A percentile compares a stretch with the other conserved stretches of the same genome.
phyloP scores from a whole-genome alignment of 257 asterid genomes.

The Pogostemon cablin region DNA sequence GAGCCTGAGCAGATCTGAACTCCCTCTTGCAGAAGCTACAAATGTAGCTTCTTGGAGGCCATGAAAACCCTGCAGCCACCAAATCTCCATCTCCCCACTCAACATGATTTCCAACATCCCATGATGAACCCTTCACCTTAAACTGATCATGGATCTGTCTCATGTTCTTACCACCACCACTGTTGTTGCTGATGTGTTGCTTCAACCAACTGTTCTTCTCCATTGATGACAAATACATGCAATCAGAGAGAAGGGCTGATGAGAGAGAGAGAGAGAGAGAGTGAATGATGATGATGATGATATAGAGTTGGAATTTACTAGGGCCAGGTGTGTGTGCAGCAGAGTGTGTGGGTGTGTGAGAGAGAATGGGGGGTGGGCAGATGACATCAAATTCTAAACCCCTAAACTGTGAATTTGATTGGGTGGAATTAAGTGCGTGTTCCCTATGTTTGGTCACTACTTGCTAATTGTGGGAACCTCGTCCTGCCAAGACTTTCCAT shows the following conservation, averaged over 20 bases:
- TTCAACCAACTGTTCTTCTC: conserved; percentile 31
- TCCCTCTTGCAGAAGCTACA: conserved; percentile 92
- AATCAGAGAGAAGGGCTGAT: neutral
- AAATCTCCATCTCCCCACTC: conserved; percentile 41
- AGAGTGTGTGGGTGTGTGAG: conserved; percentile 29
- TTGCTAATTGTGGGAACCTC: conserved; percentile 54
- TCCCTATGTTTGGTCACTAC: conserved; percentile 62
- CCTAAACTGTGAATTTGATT: conserved; percentile 41
- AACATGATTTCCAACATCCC: conserved; percentile 21
- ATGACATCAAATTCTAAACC: conserved; percentile 44
- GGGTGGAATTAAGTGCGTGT: conserved; percentile 61
- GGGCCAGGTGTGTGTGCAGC: neutral
- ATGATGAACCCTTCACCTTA: conserved; percentile 44
- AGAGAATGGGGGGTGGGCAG: conserved; percentile 22
- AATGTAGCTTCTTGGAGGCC: conserved; percentile 88
- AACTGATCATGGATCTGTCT: conserved; percentile 37
- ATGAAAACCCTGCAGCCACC: conserved; percentile 57
- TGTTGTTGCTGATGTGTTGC: conserved; percentile 25
- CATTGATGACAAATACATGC: conserved; percentile 25
- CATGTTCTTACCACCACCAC: conserved; percentile 10
- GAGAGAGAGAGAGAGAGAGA: conserved; percentile 19
- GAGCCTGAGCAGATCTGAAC: conserved; percentile 94
- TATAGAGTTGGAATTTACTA: conserved; percentile 22
- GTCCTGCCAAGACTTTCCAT: conserved; percentile 56
- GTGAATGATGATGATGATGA: conserved; percentile 21